phyloP scores from a whole-genome alignment of 129 eudicot species.

The Scalesia atractyloides region DNA sequence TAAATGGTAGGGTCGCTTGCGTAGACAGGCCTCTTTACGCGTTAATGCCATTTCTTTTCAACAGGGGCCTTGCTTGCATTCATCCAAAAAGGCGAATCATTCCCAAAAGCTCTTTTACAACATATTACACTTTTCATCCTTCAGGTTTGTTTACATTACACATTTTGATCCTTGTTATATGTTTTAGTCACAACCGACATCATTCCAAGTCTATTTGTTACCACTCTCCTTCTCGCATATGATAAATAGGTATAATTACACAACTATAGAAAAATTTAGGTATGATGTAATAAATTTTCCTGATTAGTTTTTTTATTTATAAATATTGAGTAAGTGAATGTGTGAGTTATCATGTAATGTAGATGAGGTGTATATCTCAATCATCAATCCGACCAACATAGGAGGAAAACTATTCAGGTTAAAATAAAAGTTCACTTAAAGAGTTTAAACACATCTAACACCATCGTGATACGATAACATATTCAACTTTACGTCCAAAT shows the following conservation, averaged over 20 bases:
- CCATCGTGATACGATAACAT: background rate
- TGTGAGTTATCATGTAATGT: background rate
- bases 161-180: background rate
- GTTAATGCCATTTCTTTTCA: slow-evolving; percentile 27
- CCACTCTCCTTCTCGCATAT: background rate
- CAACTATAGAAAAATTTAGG: background rate
- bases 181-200: background rate
- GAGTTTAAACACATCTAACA: background rate
- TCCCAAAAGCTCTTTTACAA: slow-evolving; percentile 6
- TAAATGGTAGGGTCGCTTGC: slow-evolving; percentile 16
- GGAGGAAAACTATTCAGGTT: no score
- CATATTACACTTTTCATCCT: slow-evolving; percentile 8
- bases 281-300: background rate
- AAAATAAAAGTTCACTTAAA: background rate
- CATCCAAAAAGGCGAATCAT: slow-evolving; percentile 12
- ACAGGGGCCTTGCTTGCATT: slow-evolving; percentile 8
- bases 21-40: slow-evolving; percentile 23
- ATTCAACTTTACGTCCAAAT: background rate
- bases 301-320: background rate
- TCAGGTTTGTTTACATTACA: background rate
- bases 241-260: background rate
- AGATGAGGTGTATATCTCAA: no score
- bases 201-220: background rate
- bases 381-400: no score
- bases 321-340: background rate